Evolutionary conservation across 495 filamentous ascomycete genomes (phyloP).

Genomic region (Aspergillus nidulans): DNA sequence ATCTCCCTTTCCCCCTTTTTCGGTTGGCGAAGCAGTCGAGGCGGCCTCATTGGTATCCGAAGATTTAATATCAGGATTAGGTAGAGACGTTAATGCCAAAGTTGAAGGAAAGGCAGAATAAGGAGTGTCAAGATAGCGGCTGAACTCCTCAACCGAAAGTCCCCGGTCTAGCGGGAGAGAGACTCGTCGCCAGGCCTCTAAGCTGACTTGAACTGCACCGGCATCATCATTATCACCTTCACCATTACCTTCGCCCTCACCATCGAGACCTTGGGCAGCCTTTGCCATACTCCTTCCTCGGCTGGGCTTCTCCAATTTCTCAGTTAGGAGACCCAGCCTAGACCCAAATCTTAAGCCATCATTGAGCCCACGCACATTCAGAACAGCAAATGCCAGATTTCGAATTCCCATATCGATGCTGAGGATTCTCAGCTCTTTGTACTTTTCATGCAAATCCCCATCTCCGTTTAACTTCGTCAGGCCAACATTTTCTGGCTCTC

Average conservation of each 20-base stretch:
- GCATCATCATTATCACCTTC: no score
- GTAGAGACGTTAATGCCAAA: not conserved
- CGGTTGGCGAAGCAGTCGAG: not conserved
- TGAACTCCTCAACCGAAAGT: not conserved
- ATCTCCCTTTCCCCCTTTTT: not conserved
- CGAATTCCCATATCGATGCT: constrained; percentile 87
- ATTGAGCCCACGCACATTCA: not conserved
- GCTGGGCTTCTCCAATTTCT: not conserved
- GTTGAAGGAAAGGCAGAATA: not conserved
- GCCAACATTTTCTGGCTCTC: not conserved
- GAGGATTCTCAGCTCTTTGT: constrained; percentile 50
- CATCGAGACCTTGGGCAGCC: not conserved
- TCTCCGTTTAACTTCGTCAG: no score
- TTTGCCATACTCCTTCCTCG: no score
- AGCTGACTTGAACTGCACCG: not conserved
- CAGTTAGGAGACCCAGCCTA: not conserved
- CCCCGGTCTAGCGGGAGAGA: not conserved
- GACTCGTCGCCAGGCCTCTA: constrained; percentile 38
- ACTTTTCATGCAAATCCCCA: not conserved
- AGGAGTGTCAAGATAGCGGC: not conserved
- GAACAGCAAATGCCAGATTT: constrained; percentile 67
- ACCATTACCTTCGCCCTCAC: not conserved
- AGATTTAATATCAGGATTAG: no score
- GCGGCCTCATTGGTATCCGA: not conserved
- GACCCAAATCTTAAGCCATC: not conserved